Percentiles rank a stretch among this genome's conserved stretches.
These are phyloP conservation scores for Aureobasidium lini DNA, from an alignment of 2,329 filamentous ascomycete genomes.

Conservation along the genomic window DNA sequence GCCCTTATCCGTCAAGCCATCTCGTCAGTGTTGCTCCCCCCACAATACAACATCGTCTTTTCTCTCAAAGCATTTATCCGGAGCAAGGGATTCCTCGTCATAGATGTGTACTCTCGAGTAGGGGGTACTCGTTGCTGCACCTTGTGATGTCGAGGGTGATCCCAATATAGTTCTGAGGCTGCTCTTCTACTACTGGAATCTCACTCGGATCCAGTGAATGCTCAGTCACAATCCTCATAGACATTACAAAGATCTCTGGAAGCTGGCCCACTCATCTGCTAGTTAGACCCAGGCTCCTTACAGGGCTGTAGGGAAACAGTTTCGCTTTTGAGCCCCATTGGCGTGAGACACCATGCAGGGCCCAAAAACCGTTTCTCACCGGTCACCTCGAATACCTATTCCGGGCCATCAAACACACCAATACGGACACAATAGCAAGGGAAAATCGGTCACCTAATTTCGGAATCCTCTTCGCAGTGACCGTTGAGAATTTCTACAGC, in stretches of 20 bases:
- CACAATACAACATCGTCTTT: too few species aligned
- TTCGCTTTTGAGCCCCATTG: not conserved
- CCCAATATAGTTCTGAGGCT: too few species aligned
- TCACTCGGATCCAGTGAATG: too few species aligned
- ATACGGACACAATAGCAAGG: not conserved
- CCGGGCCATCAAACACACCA: not conserved
- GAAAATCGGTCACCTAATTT: not conserved
- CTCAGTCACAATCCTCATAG: too few species aligned
- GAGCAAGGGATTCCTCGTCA: too few species aligned
- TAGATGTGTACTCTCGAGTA: too few species aligned
- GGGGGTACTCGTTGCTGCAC: too few species aligned
- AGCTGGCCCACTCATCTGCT: not conserved
- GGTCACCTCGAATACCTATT: not conserved
- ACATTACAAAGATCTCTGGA: not conserved
- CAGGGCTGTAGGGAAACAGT: not conserved
- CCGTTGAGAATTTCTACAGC: not conserved
- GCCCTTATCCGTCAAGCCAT: not conserved
- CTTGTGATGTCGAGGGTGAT: too few species aligned
- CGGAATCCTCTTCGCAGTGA: not conserved
- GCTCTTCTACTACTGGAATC: too few species aligned
- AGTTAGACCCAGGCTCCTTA: not conserved
- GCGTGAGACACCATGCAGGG: not conserved
- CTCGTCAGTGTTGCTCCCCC: not conserved
- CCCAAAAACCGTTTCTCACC: not conserved
- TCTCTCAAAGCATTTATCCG: too few species aligned